These are phyloP conservation scores for Bremia lactucae DNA, from an alignment of 352 stramenopile genomes.

Conservation along the genomic window DNA sequence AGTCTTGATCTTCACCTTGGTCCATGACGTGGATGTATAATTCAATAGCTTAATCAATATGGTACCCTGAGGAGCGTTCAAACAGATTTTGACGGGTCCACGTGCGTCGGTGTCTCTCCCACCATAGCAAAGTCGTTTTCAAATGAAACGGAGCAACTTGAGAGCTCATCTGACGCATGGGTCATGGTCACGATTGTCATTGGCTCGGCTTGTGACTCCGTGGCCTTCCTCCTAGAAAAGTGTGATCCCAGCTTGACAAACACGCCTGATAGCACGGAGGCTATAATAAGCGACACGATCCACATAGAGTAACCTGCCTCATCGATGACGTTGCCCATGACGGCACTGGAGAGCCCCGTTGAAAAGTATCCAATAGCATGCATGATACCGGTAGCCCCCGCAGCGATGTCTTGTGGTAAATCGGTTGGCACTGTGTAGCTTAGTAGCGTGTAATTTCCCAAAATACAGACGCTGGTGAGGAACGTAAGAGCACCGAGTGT, in stretches of 20 bases:
- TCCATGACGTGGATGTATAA: too few relatives aligned
- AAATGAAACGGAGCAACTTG: conserved; percentile 6
- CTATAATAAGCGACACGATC: conserved; percentile 43
- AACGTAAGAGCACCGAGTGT: conserved; percentile 51
- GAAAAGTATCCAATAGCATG: conserved; percentile 58
- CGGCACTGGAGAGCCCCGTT: conserved; percentile 43
- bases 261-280: conserved; percentile 42
- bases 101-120: conserved; percentile 15
- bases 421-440: conserved; percentile 68
- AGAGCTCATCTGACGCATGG: conserved; percentile 7
- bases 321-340: conserved; percentile 58
- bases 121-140: conserved; percentile 15
- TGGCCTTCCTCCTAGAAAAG: conserved; percentile 26
- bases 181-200: conserved; percentile 4
- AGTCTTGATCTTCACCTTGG: too few relatives aligned
- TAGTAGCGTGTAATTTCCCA: conserved; percentile 67
- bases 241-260: conserved; percentile 53
- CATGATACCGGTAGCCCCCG: conserved; percentile 52
- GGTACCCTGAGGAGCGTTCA: too few relatives aligned
- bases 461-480: conserved; percentile 50
- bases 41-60: too few relatives aligned
- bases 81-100: too few relatives aligned
- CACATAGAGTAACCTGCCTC: conserved; percentile 45
- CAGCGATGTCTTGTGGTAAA: conserved; percentile 57
- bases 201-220: conserved; percentile 20